Percentiles rank a stretch among this genome's conserved stretches.
Evolutionary conservation across 2,329 filamentous ascomycete species (phyloP).

Genomic region (Neopestalotiopsis clavispora): DNA sequence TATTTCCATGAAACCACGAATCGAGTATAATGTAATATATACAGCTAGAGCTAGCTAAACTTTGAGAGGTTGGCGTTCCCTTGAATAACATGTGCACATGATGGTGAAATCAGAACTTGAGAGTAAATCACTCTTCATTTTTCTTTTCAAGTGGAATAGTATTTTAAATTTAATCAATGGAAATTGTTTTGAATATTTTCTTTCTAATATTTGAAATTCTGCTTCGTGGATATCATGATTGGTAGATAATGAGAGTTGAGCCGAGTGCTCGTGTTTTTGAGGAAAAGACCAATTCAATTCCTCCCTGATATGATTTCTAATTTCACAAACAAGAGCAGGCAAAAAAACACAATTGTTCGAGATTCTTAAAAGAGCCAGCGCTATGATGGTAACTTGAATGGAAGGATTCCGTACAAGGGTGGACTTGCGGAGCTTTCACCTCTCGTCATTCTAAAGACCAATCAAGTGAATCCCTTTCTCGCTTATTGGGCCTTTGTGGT

Average conservation of each 20-base stretch:
- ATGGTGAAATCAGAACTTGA: no score
- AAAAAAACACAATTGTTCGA: background rate
- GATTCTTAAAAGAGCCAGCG: background rate
- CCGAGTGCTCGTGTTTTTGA: background rate
- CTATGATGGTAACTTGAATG: background rate
- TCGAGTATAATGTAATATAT: no score
- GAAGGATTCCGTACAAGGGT: background rate
- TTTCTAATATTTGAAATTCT: background rate
- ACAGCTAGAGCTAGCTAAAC: no score
- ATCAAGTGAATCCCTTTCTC: background rate
- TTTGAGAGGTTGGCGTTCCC: no score
- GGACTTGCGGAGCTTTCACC: background rate
- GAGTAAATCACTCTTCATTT: no score
- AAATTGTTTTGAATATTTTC: no score
- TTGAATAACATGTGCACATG: no score
- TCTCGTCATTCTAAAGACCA: no score
- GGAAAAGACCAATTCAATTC: background rate
- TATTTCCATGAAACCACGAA: no score
- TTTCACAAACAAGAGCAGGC: background rate
- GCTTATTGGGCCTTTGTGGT: constrained; percentile 29
- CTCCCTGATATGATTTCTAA: background rate
- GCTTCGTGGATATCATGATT: background rate
- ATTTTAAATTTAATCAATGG: no score
- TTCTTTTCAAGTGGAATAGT: no score
- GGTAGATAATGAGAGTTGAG: background rate